Evolutionary conservation across 2,329 filamentous ascomycete species (phyloP), one percentile per base, ranked within the genome.

Genomic region (Phaeosphaeria sp.): DNA sequence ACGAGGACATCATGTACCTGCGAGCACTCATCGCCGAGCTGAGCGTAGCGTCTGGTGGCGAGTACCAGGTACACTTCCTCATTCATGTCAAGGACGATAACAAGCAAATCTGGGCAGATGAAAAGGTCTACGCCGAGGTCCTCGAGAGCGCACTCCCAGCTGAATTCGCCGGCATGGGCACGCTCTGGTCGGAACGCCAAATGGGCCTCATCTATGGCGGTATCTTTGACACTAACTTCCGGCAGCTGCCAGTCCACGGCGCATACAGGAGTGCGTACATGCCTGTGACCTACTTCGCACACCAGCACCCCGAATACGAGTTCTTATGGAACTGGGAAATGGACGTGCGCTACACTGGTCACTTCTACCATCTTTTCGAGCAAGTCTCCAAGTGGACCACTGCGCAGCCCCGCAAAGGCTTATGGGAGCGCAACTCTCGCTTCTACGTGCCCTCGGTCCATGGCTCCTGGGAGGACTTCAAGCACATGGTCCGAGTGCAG

Each of bases 261-360:
- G 82, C 78, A 1, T 85, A 85, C 76, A 85, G 90, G 51, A 93
- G 92, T 53, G 87, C 95, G 9, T 92, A 93, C 69, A 96, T 98
- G 92, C 92, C 93, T 0, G 89, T 98, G 81, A 93, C 97, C 72
- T 91, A 94, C 77, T 98, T 98, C 74, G 91, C 93, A 6, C 88
- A 93, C 71, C 86, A 87, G 68, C 93, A 97, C 76, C 91, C 91
- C 1, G 93, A 96, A 75, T 97, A 93, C 72, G 92, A 96, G 48
- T 91, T 88, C 78, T 92, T 93, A 77, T 97, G 93, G 93, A 91
- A 96, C 65, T 96, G 93, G 91, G 93, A 97, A 77, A 94, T 96
- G 89, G 93, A 97, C 70, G 87, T 93, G 45, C 89, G 92, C 27
- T 96, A 96, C 76, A 95, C 91, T 0, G 92, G 93, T 36, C 92